Evolutionary conservation across 192 early-diverging fungal genomes (phyloP).

Genomic region (Funneliformis mosseae): DNA sequence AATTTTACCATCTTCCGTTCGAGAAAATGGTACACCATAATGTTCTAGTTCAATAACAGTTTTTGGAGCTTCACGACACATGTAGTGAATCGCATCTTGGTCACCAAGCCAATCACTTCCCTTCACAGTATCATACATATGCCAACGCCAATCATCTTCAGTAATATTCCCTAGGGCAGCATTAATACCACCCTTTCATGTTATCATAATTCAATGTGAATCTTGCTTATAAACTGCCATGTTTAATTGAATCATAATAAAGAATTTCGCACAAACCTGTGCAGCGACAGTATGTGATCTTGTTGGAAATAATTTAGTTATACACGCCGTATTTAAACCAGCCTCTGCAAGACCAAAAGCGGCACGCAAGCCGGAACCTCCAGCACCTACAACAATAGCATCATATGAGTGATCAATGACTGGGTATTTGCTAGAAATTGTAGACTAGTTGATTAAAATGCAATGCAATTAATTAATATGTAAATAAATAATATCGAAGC

Average conservation of each 20-base stretch:
- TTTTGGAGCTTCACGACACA: conserved; percentile 97
- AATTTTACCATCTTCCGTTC: conserved; percentile 96
- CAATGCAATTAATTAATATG: conserved; percentile 19
- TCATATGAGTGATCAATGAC: conserved; percentile 99
- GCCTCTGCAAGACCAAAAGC: conserved; percentile 95
- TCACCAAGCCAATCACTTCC: conserved; percentile 99
- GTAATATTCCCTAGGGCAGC: conserved; percentile 99
- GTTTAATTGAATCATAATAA: background rate
- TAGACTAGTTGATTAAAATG: conserved; percentile 3
- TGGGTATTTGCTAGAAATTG: conserved; percentile 73
- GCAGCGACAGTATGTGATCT: conserved; percentile 98
- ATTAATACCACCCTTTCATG: conserved; percentile 90
- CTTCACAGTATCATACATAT: conserved; percentile 99
- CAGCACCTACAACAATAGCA: conserved; percentile 97
- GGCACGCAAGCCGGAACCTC: conserved; percentile 97
- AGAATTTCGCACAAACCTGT: conserved; percentile 57
- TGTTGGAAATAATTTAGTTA: conserved; percentile 98
- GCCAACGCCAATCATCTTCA: conserved; percentile 99
- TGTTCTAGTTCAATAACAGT: conserved; percentile 97
- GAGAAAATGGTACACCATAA: conserved; percentile 97
- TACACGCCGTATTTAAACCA: conserved; percentile 96
- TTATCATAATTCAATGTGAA: background rate
- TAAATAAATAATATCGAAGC: background rate
- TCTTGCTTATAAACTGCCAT: background rate
- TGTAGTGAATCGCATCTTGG: conserved; percentile 99